These are phyloP conservation scores for Populus hybrid DNA, from an alignment of 441 rosid species.

Conservation along the genomic window DNA sequence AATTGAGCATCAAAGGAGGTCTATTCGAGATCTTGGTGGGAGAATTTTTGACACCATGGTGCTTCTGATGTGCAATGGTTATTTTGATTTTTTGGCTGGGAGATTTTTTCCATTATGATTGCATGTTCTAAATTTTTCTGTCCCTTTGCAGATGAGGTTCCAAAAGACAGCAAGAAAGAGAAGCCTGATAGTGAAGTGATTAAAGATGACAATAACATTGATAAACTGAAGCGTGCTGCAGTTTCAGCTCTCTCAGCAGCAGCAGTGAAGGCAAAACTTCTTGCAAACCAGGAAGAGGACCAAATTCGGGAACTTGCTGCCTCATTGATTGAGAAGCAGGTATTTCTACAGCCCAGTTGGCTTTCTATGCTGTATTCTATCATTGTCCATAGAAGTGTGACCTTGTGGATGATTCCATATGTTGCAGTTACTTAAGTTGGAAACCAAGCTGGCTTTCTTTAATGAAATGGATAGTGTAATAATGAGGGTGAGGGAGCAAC, in stretches of 20 bases:
- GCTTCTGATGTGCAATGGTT: neutral
- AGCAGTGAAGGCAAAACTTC: conserved; percentile 88
- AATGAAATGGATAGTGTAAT: conserved; percentile 64
- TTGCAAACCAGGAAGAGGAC: conserved; percentile 84
- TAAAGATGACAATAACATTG: conserved; percentile 43
- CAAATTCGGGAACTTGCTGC: conserved; percentile 72
- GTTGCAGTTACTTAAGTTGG: conserved; percentile 80
- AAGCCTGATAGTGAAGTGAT: conserved; percentile 38
- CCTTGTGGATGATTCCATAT: neutral
- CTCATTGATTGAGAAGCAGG: conserved; percentile 87
- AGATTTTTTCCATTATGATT: neutral
- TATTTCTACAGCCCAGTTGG: conserved; percentile 14
- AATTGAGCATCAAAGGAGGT: neutral
- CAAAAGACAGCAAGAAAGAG: conserved; percentile 38
- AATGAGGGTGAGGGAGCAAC: conserved; percentile 73
- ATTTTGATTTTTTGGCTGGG: neutral
- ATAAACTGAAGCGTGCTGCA: conserved; percentile 73
- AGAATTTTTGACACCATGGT: neutral
- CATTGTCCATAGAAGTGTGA: conserved; percentile 10
- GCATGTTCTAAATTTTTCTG: neutral
- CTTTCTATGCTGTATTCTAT: neutral
- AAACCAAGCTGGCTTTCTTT: conserved; percentile 75
- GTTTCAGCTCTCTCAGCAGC: conserved; percentile 85
- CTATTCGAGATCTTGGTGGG: neutral
- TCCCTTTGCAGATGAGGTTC: conserved; percentile 40